These are phyloP conservation scores for Fraxinus quadrangulata DNA, from an alignment of 257 asterid species.

Conservation along the genomic window DNA sequence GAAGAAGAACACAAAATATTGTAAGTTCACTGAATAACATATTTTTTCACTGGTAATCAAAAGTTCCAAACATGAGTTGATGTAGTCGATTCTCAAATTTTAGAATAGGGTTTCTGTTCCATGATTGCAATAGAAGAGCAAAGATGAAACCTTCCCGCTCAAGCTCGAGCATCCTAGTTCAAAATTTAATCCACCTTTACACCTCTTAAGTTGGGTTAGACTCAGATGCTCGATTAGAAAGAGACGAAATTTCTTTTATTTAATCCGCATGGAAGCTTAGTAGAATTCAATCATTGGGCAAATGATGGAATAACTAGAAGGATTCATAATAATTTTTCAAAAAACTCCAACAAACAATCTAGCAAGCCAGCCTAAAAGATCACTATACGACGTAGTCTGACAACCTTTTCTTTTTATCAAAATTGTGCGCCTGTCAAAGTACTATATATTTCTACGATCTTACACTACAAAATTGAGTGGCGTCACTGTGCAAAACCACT, in stretches of 20 bases:
- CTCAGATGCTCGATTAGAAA: neutral
- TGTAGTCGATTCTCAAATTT: too few relatives aligned
- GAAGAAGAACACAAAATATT: too few relatives aligned
- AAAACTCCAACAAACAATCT: neutral
- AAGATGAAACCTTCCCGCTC: neutral
- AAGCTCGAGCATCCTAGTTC: neutral
- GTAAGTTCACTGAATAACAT: too few relatives aligned
- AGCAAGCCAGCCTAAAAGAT: constrained; percentile 38
- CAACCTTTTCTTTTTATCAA: constrained; percentile 12
- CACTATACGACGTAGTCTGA: constrained; percentile 20
- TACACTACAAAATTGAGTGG: constrained; percentile 18
- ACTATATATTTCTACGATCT: neutral
- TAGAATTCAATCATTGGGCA: neutral
- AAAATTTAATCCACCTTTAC: neutral
- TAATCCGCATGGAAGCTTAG: neutral
- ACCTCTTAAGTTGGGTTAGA: neutral
- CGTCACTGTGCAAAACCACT: constrained; percentile 15
- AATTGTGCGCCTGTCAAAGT: constrained; percentile 13
- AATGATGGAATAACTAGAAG: neutral
- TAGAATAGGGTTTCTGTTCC: too few relatives aligned
- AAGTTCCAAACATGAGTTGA: too few relatives aligned
- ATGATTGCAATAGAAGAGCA: too few relatives aligned
- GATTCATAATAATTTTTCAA: neutral
- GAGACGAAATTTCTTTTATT: neutral
- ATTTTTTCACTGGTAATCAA: too few relatives aligned